A percentile compares a stretch with the other conserved stretches of the same genome.
Conservation (phyloP, 2,329 filamentous ascomycete species). For the Xylariaceae sp. region DNA sequence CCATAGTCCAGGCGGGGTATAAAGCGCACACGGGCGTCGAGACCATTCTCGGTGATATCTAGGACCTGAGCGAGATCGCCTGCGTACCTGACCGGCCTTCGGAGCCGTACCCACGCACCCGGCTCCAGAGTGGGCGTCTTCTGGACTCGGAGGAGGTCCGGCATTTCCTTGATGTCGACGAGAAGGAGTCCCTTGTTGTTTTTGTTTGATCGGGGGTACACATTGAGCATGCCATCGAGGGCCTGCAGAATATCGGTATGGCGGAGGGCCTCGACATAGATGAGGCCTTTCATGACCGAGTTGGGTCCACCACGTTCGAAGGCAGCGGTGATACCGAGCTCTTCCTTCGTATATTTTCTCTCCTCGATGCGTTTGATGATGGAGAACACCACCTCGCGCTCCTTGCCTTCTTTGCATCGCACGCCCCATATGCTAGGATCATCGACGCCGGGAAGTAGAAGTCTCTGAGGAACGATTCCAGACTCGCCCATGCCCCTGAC, state of each 20-base stretch:
- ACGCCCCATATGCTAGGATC: constrained; percentile 96
- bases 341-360: constrained; percentile 66
- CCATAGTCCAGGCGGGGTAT: constrained; percentile 92
- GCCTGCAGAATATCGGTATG: constrained; percentile 80
- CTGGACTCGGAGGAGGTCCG: constrained; percentile 82
- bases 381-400: constrained; percentile 79
- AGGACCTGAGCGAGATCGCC: constrained; percentile 88
- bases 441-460: constrained; percentile 86
- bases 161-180: constrained; percentile 95
- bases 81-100: constrained; percentile 69
- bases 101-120: constrained; percentile 87
- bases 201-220: constrained; percentile 82
- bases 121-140: constrained; percentile 80
- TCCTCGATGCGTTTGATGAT: constrained; percentile 88
- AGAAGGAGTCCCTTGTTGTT: too few relatives aligned
- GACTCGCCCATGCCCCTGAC: constrained; percentile 60
- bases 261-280: constrained; percentile 88
- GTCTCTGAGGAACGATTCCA: constrained; percentile 71
- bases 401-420: constrained; percentile 89
- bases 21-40: constrained; percentile 78
- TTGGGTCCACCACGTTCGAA: constrained; percentile 80
- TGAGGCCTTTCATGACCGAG: constrained; percentile 81
- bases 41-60: constrained; percentile 85
- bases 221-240: constrained; percentile 76
- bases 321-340: constrained; percentile 76